Evolutionary conservation across 352 stramenopile species (phyloP), one percentile per base, ranked within the genome.

Genomic region (Pythium vanterpoolii): DNA sequence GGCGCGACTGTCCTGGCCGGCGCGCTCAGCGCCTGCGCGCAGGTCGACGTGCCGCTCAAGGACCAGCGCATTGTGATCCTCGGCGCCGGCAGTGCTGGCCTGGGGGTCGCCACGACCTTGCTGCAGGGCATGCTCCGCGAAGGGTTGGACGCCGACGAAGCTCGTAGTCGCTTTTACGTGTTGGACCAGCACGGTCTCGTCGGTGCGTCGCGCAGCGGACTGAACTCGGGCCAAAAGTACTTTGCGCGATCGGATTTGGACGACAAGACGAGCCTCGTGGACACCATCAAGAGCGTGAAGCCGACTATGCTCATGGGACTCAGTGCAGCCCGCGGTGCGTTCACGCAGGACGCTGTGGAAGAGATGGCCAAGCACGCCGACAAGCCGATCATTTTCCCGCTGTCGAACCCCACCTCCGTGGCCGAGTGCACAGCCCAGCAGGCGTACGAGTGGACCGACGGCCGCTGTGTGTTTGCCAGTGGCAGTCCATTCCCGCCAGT

Each of bases 401-500:
- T 99, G 14, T 98, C 90, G 27, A 99, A 99, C 69, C 96, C 96
- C 39, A 99, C 96, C 4, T 96, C 79, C 1, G 93, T 97, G 40
- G 95, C 96, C 19, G 96, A 99, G 73, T 98, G 95, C 67, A 98
- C 96, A 16, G 95, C 96, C 18, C 74, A 97, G 69, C 79, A 99
- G 69, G 96, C 96, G 6, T 99, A 98, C 73, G 76, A 95, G 72
- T 99, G 96, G 96, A 98, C 95, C 28, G 79, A 97, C 27, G 96
- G 96, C 46, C 86, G 83, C 38, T 96, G 89, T 57, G 93, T 99
- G 28, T 99, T 99, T 75, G 96, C 96, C 3, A 97, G 86, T 56
- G 97, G 97, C 33, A 98, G 86, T 61, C 96, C 96, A 27, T 99
- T 99, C 79, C 83, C 91, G 39, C 87, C 93, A 1, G 93, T 99